A percentile compares a stretch with the other conserved stretches of the same genome.
Evolutionary conservation across 2,329 filamentous ascomycete species (phyloP).

Genomic region (Trematosphaeria pertusa): DNA sequence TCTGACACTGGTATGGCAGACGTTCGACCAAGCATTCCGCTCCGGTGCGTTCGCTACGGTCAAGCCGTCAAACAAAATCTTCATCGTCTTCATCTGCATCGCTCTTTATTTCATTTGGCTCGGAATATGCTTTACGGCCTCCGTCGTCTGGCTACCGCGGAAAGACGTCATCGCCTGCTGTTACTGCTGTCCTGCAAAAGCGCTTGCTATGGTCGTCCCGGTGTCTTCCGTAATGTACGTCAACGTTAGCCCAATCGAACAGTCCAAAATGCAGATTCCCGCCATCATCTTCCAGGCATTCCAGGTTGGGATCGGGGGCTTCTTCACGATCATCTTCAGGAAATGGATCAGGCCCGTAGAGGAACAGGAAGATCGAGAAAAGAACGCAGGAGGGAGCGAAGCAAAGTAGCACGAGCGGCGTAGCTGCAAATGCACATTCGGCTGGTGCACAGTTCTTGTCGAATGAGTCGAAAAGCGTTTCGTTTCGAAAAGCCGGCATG

Average conservation of each 20-base stretch:
- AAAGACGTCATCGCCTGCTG: slow-evolving; percentile 73
- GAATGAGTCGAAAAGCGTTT: too few species aligned
- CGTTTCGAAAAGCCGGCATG: neutral
- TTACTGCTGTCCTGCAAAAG: slow-evolving; percentile 77
- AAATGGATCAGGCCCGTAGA: slow-evolving; percentile 62
- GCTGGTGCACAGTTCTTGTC: too few species aligned
- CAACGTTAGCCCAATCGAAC: slow-evolving; percentile 60
- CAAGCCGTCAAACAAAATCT: slow-evolving; percentile 67
- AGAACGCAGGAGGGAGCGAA: slow-evolving; percentile 18
- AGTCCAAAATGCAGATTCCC: slow-evolving; percentile 68
- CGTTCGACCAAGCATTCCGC: slow-evolving; percentile 70
- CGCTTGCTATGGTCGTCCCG: slow-evolving; percentile 73
- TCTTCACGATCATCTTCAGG: slow-evolving; percentile 52
- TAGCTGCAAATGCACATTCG: too few species aligned
- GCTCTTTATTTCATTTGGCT: slow-evolving; percentile 69
- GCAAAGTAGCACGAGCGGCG: slow-evolving; percentile 10
- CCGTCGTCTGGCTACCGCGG: slow-evolving; percentile 61
- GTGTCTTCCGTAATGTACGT: slow-evolving; percentile 72
- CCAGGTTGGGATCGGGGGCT: slow-evolving; percentile 51
- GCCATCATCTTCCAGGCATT: slow-evolving; percentile 64
- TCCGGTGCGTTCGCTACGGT: slow-evolving; percentile 67
- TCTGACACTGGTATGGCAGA: slow-evolving; percentile 67
- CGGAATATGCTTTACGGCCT: slow-evolving; percentile 64
- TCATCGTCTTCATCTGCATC: slow-evolving; percentile 73
- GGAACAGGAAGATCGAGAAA: slow-evolving; percentile 48